phyloP scores from a whole-genome alignment of 2,329 filamentous ascomycete species.

The Cordyceps tenuipes region DNA sequence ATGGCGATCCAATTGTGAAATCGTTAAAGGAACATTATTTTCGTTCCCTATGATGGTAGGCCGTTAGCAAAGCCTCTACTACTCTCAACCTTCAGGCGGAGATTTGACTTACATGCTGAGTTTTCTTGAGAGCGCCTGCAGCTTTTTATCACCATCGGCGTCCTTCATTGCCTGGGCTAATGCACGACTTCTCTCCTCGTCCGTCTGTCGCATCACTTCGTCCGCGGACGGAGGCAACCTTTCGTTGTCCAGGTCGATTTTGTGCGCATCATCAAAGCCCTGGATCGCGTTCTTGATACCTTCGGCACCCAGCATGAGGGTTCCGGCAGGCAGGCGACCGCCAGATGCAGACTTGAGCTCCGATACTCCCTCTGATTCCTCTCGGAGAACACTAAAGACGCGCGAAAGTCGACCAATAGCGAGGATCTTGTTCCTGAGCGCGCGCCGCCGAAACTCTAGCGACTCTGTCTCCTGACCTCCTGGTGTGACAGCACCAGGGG shows the following conservation, averaged over 20 bases:
- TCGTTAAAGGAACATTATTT: not conserved
- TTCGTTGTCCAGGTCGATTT: slow-evolving; percentile 96
- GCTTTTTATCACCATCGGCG: slow-evolving; percentile 81
- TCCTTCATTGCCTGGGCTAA: slow-evolving; percentile 79
- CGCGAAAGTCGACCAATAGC: slow-evolving; percentile 93
- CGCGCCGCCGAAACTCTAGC: slow-evolving; percentile 85
- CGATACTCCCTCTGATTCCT: slow-evolving; percentile 93
- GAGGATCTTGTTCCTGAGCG: slow-evolving; percentile 99
- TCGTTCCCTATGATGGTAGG: not conserved
- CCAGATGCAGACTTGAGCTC: slow-evolving; percentile 96
- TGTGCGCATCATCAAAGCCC: slow-evolving; percentile 91
- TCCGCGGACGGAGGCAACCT: slow-evolving; percentile 85
- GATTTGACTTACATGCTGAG: slow-evolving; percentile 79
- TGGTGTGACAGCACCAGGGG: slow-evolving; percentile 50
- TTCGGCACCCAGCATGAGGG: slow-evolving; percentile 94
- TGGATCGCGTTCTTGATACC: slow-evolving; percentile 98
- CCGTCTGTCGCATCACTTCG: slow-evolving; percentile 76
- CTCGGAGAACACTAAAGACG: slow-evolving; percentile 95
- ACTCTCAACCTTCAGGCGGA: not conserved
- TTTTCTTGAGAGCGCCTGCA: slow-evolving; percentile 79
- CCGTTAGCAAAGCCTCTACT: not conserved
- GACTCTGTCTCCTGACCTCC: slow-evolving; percentile 64
- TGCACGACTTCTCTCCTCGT: slow-evolving; percentile 72
- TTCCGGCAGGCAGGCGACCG: slow-evolving; percentile 85
- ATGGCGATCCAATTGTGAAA: not conserved